Evolutionary conservation across 495 filamentous ascomycete species (phyloP).

Genomic region (Neohortaea acidophila): DNA sequence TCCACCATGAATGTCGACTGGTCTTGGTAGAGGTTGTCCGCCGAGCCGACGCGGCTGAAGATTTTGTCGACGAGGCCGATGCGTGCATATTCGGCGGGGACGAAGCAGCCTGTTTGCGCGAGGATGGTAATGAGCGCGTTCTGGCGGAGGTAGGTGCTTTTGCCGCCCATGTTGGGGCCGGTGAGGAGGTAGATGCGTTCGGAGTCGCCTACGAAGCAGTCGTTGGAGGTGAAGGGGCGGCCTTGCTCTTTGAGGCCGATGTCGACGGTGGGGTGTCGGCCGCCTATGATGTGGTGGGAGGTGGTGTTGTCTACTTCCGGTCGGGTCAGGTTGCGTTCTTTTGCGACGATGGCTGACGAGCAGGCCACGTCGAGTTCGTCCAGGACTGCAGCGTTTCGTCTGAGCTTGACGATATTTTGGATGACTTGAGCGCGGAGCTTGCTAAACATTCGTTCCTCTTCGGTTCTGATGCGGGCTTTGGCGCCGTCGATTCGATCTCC

Average conservation of each 20-base stretch:
- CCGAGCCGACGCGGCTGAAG: conserved; percentile 72
- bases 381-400: conserved; percentile 73
- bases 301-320: conserved; percentile 46
- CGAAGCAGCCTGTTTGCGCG: conserved; percentile 81
- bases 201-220: conserved; percentile 57
- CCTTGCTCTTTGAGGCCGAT: conserved; percentile 64
- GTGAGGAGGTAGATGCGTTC: conserved; percentile 80
- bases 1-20: conserved; percentile 94
- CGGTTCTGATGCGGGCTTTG: conserved; percentile 58
- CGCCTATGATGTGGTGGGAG: conserved; percentile 56
- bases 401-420: conserved; percentile 60
- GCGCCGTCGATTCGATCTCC: conserved; percentile 58
- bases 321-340: conserved; percentile 54
- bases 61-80: conserved; percentile 83
- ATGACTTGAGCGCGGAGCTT: conserved; percentile 60
- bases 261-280: conserved; percentile 82
- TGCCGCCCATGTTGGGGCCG: conserved; percentile 98
- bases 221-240: conserved; percentile 69
- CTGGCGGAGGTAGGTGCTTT: conserved; percentile 86
- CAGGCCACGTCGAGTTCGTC: conserved; percentile 84
- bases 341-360: conserved; percentile 63
- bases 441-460: conserved; percentile 62
- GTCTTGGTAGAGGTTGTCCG: conserved; percentile 79
- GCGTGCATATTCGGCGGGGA: conserved; percentile 71
- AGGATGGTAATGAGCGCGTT: conserved; percentile 88